Evolutionary conservation across 2,329 filamentous ascomycete species (phyloP), one percentile per base, ranked within the genome.

Genomic region (Trichoderma hamatum): DNA sequence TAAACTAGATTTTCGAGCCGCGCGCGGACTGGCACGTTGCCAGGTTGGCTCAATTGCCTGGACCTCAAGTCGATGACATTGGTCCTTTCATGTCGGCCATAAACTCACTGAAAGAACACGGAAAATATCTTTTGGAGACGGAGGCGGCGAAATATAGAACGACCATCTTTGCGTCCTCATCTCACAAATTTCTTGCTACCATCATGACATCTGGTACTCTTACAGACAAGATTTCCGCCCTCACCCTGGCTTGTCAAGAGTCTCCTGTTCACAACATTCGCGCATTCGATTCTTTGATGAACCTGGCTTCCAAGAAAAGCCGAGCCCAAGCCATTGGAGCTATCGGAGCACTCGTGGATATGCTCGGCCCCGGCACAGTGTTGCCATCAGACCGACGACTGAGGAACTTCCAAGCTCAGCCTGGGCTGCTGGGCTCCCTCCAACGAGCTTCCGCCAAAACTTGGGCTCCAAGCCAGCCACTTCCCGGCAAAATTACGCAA

Each of bases 131-230:
- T 7, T 83, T 98, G 24, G 90, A 96, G 66, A 84, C 88, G 30
- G 96, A 99, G 77, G 91, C 91, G 71, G 85, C 88, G 51, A 84
- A 88, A 58, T 99, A 97, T 81, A 85, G 86, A 67, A 87, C 89
- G 30, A 90, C 93, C 73, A 83, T 92, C 68, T 89, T 92, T 7
- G 89, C 92, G 62, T 93, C 93, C 30, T 96, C 95, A 2, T 95
- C 94, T 51, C 92, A 96, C 80, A 97, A 94, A 79, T 99, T 99
- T 84, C 90, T 98, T 84, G 93, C 94, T 1, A 97, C 94, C 21
- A 97, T 99, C 78, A 97, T 98, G 92, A 85, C 93, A 11, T 96
- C 94, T 1, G 96, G 96, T 84, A 99, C 96, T 11, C 88, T 98
- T 74, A 96, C 94, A 68, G 96, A 99, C 79, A 98, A 97, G 79